These are phyloP conservation scores for Suillus americanus DNA, from an alignment of 768 basidiomycete genomes.

Conservation along the genomic window DNA sequence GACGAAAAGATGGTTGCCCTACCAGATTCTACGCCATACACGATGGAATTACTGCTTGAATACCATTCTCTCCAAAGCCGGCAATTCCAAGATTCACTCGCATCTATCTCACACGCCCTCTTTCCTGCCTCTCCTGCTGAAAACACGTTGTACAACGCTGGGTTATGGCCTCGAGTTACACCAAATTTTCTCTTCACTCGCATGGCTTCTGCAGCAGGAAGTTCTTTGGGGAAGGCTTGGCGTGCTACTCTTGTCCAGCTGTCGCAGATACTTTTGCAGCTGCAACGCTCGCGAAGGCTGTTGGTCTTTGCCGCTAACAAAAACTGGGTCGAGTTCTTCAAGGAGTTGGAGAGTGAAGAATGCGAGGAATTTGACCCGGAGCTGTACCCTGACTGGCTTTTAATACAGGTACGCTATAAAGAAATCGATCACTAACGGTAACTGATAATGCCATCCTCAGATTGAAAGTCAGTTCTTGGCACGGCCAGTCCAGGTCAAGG, in stretches of 20 bases:
- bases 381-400: conserved; percentile 39
- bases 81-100: conserved; percentile 1
- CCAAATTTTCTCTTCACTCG: conserved; percentile 28
- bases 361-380: conserved; percentile 17
- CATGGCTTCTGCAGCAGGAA: conserved; percentile 27
- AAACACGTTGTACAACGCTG: conserved; percentile 16
- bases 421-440: neutral
- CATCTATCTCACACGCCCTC: conserved; percentile 8
- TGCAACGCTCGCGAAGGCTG: conserved; percentile 40
- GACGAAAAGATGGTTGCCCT: neutral
- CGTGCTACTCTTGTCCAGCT: conserved; percentile 25
- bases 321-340: conserved; percentile 31
- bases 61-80: conserved; percentile 14
- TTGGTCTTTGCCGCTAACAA: conserved; percentile 21
- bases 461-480: conserved; percentile 44
- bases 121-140: conserved; percentile 20
- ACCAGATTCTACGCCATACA: neutral
- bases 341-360: conserved; percentile 27
- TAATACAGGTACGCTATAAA: conserved; percentile 38
- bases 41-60: neutral
- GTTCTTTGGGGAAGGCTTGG: conserved; percentile 28
- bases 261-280: conserved; percentile 28
- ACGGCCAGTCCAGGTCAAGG: conserved; percentile 40
- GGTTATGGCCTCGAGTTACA: conserved; percentile 41
- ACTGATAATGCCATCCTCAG: conserved; percentile 24